Percentiles rank a stretch among this genome's conserved stretches.
phyloP scores from a whole-genome alignment of 306 rosid species.

The Betula pendula region DNA sequence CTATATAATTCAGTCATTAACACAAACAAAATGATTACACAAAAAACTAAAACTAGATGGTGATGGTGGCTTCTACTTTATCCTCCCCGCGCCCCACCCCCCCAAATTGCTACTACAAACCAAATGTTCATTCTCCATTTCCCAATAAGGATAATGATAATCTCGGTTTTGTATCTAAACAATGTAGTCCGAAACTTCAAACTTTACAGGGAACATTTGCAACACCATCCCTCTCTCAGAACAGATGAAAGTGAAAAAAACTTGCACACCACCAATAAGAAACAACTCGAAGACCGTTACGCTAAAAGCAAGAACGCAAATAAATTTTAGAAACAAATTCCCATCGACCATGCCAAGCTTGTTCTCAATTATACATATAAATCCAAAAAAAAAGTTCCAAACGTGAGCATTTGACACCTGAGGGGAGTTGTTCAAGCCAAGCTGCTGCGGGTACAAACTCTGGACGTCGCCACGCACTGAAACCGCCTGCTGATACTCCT shows the following conservation, averaged over 20 bases:
- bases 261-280: neutral
- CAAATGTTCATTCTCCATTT: neutral
- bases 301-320: too few relatives aligned
- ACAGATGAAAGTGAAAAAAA: neutral
- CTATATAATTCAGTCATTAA: too few relatives aligned
- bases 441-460: slow-evolving; percentile 58
- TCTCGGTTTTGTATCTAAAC: too few relatives aligned
- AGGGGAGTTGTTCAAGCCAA: slow-evolving; percentile 69
- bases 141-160: neutral
- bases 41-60: neutral
- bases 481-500: slow-evolving; percentile 77
- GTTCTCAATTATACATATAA: neutral
- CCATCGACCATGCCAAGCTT: neutral
- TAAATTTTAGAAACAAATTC: neutral
- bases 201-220: neutral
- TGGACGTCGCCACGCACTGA: slow-evolving; percentile 63
- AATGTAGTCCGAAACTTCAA: too few relatives aligned
- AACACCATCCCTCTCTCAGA: neutral
- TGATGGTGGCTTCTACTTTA: neutral
- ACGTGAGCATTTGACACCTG: slow-evolving; percentile 51
- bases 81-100: neutral
- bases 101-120: neutral
- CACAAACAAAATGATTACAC: neutral
- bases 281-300: neutral
- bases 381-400: neutral